A percentile compares a stretch with the other conserved stretches of the same genome.
phyloP scores from a whole-genome alignment of 371 early-diverging fungal species.

The Haplosporangium sp. region DNA sequence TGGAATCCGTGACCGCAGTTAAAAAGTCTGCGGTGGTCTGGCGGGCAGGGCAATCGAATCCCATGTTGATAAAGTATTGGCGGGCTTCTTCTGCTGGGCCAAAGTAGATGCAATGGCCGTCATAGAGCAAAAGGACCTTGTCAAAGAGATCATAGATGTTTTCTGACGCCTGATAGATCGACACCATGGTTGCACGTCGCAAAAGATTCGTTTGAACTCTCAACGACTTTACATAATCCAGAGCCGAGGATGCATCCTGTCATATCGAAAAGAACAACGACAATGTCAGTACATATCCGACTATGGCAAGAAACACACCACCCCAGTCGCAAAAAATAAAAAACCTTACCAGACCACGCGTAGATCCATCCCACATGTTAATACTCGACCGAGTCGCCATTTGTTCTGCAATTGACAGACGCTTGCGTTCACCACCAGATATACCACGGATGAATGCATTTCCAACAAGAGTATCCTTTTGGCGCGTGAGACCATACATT shows the following conservation, averaged over 20 bases:
- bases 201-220: conserved; percentile 74
- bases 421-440: conserved; percentile 92
- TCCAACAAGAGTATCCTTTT: conserved; percentile 84
- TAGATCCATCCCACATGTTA: conserved; percentile 89
- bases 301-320: too few relatives aligned
- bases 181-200: conserved; percentile 71
- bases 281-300: conserved; percentile 59
- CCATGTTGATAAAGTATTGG: conserved; percentile 73
- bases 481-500: conserved; percentile 79
- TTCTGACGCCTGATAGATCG: conserved; percentile 79
- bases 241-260: conserved; percentile 90
- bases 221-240: conserved; percentile 78
- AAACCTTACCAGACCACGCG: conserved; percentile 89
- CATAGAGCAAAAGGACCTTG: conserved; percentile 75
- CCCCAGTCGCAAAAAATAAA: too few relatives aligned
- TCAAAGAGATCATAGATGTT: conserved; percentile 83
- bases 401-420: conserved; percentile 88
- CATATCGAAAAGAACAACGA: too few relatives aligned
- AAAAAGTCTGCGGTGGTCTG: conserved; percentile 84
- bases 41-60: conserved; percentile 76
- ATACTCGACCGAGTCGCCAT: conserved; percentile 79
- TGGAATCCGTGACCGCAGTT: conserved; percentile 73
- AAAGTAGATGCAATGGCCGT: conserved; percentile 80
- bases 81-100: conserved; percentile 74
- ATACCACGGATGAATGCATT: conserved; percentile 85